phyloP scores from a whole-genome alignment of 2,329 filamentous ascomycete species.

The Aspergillus sp. region DNA sequence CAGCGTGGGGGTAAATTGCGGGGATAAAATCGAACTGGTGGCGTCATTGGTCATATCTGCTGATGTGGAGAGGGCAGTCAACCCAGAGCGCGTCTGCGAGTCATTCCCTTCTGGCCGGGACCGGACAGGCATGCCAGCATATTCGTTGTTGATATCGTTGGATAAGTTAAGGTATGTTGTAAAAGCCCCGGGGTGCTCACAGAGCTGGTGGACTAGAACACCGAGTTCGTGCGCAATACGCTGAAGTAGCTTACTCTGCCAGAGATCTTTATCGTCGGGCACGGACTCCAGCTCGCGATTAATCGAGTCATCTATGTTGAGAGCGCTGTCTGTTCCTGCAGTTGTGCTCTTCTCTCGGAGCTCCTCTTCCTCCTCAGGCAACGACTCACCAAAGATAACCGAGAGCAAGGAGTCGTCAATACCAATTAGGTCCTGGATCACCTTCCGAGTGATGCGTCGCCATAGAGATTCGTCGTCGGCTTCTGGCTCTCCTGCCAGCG shows the following conservation, averaged over 20 bases:
- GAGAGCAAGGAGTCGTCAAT: slow-evolving; percentile 82
- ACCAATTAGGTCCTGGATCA: slow-evolving; percentile 85
- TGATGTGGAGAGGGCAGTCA: slow-evolving; percentile 7
- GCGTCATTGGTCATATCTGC: slow-evolving; percentile 13
- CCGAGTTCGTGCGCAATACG: slow-evolving; percentile 84
- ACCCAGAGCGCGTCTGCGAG: slow-evolving; percentile 6
- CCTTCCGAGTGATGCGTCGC: slow-evolving; percentile 74
- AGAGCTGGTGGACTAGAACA: slow-evolving; percentile 73
- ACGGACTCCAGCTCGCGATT: slow-evolving; percentile 22
- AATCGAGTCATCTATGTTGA: slow-evolving; percentile 29
- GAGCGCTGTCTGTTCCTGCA: slow-evolving; percentile 27
- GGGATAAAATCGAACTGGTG: slow-evolving; percentile 25
- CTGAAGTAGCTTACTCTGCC: slow-evolving; percentile 69
- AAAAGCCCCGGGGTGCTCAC: slow-evolving; percentile 84
- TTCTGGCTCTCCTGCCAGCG: too few species aligned
- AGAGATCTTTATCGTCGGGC: slow-evolving; percentile 23
- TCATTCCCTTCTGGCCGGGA: slow-evolving; percentile 21
- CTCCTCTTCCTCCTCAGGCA: slow-evolving; percentile 47
- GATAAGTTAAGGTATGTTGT: slow-evolving; percentile 69
- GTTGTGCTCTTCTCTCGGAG: slow-evolving; percentile 9
- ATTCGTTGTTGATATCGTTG: slow-evolving; percentile 60
- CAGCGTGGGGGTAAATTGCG: slow-evolving; percentile 49
- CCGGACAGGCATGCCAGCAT: slow-evolving; percentile 66
- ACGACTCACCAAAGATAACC: slow-evolving; percentile 77
- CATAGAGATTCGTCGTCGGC: slow-evolving; percentile 61